phyloP scores from a whole-genome alignment of 371 early-diverging fungal genomes.

The Rhizomucor pusillus region DNA sequence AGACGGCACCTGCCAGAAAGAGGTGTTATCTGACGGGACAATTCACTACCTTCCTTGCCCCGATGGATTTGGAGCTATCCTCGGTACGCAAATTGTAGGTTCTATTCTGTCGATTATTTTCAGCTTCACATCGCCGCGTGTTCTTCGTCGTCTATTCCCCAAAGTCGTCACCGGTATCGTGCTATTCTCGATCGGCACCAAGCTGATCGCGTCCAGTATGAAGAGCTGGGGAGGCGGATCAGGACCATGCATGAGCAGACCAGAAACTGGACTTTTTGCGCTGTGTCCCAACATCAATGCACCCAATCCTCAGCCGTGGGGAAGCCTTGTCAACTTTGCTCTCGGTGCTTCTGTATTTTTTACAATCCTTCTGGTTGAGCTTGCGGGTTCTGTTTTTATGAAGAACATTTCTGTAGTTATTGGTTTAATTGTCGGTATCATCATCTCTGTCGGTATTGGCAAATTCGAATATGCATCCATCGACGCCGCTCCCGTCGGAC shows the following conservation, averaged over 20 bases:
- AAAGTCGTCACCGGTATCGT: conserved; percentile 50
- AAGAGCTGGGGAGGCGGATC: conserved; percentile 50
- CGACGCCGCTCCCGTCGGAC: conserved; percentile 42
- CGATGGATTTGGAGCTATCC: conserved; percentile 49
- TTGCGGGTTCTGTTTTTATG: conserved; percentile 56
- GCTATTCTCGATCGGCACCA: conserved; percentile 46
- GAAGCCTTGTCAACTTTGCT: conserved; percentile 41
- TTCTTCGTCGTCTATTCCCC: conserved; percentile 47
- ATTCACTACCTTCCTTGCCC: conserved; percentile 47
- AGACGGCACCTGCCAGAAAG: conserved; percentile 44
- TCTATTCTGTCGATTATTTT: conserved; percentile 43
- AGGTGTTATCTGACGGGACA: conserved; percentile 34
- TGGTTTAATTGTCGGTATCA: conserved; percentile 51
- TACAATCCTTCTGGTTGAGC: conserved; percentile 51
- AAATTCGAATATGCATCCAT: conserved; percentile 45
- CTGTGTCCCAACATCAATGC: conserved; percentile 36
- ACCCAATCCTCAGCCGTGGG: conserved; percentile 56
- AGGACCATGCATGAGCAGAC: conserved; percentile 36
- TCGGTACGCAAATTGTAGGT: conserved; percentile 51
- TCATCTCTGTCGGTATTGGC: conserved; percentile 50
- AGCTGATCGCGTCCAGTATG: conserved; percentile 41
- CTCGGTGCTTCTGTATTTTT: conserved; percentile 51
- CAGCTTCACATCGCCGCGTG: conserved; percentile 45
- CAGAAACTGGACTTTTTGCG: conserved; percentile 20
- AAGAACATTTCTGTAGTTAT: conserved; percentile 55